Evolutionary conservation across 2,329 filamentous ascomycete species (phyloP).

Genomic region (Didymella keratinophila): DNA sequence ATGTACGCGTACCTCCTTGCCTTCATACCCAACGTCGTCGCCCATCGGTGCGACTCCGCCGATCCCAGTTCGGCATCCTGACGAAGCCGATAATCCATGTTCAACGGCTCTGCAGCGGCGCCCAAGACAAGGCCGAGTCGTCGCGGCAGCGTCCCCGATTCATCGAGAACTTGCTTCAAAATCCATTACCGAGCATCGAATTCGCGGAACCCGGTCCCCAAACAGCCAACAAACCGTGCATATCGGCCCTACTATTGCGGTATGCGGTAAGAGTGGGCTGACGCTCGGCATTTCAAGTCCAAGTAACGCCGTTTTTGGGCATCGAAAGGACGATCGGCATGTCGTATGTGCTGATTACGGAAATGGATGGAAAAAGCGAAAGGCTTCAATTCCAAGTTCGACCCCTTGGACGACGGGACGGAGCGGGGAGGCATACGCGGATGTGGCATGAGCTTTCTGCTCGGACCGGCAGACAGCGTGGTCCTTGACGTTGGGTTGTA

Average conservation of each 20-base stretch:
- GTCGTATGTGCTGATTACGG: background rate
- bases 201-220: conserved; percentile 3
- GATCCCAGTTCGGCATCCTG: conserved; percentile 8
- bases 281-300: conserved; percentile 1
- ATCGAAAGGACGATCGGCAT: background rate
- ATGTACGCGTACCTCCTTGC: background rate
- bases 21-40: conserved; percentile 1
- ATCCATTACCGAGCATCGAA: conserved; percentile 1
- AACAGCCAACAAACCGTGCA: background rate
- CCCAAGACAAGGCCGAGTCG: conserved; percentile 1
- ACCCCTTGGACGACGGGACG: conserved; percentile 5
- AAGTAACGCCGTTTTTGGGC: conserved; percentile 11
- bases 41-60: conserved; percentile 5
- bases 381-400: background rate
- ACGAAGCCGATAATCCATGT: conserved; percentile 4
- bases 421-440: conserved; percentile 3
- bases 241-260: conserved; percentile 6
- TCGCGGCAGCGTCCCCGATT: conserved; percentile 1
- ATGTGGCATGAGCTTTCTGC: conserved; percentile 8
- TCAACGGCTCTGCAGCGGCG: conserved; percentile 14
- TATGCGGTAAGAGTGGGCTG: conserved; percentile 5
- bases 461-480: background rate
- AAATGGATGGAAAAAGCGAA: background rate
- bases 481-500: background rate
- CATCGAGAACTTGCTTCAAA: background rate